phyloP scores from a whole-genome alignment of 345 rosid species.

The Raphanus raphanistrum region DNA sequence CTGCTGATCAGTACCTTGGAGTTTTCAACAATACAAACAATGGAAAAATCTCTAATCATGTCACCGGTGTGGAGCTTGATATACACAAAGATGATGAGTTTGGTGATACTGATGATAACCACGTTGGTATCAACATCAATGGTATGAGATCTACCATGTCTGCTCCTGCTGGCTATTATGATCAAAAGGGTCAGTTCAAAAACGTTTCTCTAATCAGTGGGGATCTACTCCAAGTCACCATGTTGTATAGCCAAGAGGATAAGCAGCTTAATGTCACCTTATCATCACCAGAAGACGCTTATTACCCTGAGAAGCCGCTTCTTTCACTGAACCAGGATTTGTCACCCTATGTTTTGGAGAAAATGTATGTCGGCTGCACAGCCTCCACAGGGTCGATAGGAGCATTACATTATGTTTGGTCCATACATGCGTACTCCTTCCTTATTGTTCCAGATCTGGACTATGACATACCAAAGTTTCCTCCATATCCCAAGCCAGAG shows the following conservation, averaged over 20 bases:
- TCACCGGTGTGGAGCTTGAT: conserved; percentile 82
- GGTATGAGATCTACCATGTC: conserved; percentile 55
- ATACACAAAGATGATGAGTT: conserved; percentile 63
- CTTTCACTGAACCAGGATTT: not conserved
- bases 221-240: conserved; percentile 51
- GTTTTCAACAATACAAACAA: conserved; percentile 48
- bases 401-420: conserved; percentile 51
- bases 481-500: conserved; percentile 49
- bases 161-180: conserved; percentile 56
- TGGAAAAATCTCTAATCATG: conserved; percentile 54
- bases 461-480: conserved; percentile 53
- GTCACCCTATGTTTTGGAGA: not conserved
- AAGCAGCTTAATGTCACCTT: not conserved
- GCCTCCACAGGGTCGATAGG: conserved; percentile 30
- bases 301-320: not conserved
- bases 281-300: not conserved
- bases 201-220: conserved; percentile 50
- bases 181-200: conserved; percentile 31
- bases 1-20: conserved; percentile 67
- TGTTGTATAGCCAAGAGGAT: conserved; percentile 25
- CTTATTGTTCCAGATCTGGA: conserved; percentile 40
- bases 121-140: conserved; percentile 71
- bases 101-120: conserved; percentile 68
- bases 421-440: not conserved
- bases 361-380: not conserved